Evolutionary conservation across 2,329 filamentous ascomycete species (phyloP), one percentile per base, ranked within the genome.

Genomic region (Torrubiellomyces zombiae): DNA sequence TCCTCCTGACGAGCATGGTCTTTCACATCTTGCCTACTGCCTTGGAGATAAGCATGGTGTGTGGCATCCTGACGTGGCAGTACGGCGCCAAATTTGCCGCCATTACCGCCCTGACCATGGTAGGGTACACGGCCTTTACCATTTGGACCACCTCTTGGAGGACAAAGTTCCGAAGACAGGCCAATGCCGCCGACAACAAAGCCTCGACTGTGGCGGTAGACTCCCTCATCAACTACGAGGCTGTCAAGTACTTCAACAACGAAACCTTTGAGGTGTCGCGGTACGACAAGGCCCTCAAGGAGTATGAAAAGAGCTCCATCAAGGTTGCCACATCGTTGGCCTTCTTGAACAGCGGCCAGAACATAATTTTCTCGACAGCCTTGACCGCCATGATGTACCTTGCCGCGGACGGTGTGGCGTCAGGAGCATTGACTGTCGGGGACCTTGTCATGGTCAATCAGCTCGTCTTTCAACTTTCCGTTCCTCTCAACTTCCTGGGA

Each of bases 201-300:
- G 89, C 82, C 0, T 91, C 86, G 1, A 95, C 86, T 0, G 82
- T 95, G 6, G 86, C 86, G 0, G 85, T 95, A 2, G 89, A 98
- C 53, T 93, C 85, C 1, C 58, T 98, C 25, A 93, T 98, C 60
- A 98, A 98, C 56, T 98, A 94, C 44, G 89, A 98, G 52, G 86
- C 91, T 9, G 89, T 98, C 45, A 98, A 98, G 54, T 93, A 95
- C 56, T 98, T 95, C 58, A 98, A 98, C 58, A 98, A 98, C 43
- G 91, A 98, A 45, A 81, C 78, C 36, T 95, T 83, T 37, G 89
- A 98, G 55, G 81, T 93, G 21, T 66, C 68, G 16, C 71, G 89
- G 20, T 98, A 98, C 48, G 85, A 95, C 50, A 70, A 75, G 39
- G 83, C 89, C 0, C 59, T 98, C 14, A 66, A 74, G 35, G 67